A percentile compares a stretch with the other conserved stretches of the same genome.
phyloP scores from a whole-genome alignment of 108 stramenopile species.

The Seminavis robusta region DNA sequence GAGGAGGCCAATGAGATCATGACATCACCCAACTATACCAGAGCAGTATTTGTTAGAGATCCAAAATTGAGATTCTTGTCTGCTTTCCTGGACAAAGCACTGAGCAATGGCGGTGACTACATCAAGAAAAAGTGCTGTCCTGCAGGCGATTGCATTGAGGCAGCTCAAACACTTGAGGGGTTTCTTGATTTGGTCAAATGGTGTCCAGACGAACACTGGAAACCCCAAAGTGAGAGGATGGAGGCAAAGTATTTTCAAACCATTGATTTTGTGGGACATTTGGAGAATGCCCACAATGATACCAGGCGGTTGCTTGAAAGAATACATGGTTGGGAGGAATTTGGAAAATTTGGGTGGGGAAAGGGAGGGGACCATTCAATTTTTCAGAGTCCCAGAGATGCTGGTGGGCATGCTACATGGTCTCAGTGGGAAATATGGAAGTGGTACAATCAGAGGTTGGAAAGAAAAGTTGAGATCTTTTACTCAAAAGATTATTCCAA shows the following conservation, averaged over 20 bases:
- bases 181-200: conserved; percentile 14
- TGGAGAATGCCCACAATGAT: conserved; percentile 29
- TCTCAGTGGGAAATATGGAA: conserved; percentile 7
- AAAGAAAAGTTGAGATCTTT: conserved; percentile 16
- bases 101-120: conserved; percentile 13
- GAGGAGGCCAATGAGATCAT: conserved; percentile 38
- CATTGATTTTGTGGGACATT: conserved; percentile 40
- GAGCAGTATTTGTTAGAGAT: conserved; percentile 66
- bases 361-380: conserved; percentile 12
- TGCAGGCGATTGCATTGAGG: conserved; percentile 8
- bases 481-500: conserved; percentile 27
- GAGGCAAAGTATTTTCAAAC: conserved; percentile 34
- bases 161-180: conserved; percentile 13
- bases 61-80: conserved; percentile 54
- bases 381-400: conserved; percentile 11
- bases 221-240: conserved; percentile 31
- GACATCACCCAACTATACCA: conserved; percentile 45
- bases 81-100: conserved; percentile 48
- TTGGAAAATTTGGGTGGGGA: conserved; percentile 46
- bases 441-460: conserved; percentile 21
- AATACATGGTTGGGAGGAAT: conserved; percentile 41
- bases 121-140: conserved; percentile 18
- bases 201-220: conserved; percentile 42
- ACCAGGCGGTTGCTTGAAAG: conserved; percentile 23
- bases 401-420: conserved; percentile 21